Evolutionary conservation across 148 eudicot species (phyloP), one percentile per base, ranked within the genome.

Genomic region (Arctostaphylos glauca): DNA sequence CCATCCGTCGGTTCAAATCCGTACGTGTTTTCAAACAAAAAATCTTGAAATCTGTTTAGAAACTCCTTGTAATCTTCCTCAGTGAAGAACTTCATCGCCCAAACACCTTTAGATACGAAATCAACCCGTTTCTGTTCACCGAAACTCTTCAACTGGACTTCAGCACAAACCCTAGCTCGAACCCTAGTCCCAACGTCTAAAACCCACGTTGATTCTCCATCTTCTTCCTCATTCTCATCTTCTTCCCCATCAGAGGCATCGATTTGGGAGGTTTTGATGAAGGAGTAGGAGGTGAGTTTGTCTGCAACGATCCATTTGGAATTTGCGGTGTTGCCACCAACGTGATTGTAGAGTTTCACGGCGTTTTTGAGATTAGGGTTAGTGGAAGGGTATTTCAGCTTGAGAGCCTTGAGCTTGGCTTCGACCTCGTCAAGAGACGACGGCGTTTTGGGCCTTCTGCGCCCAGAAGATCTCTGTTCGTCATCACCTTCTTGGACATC

Each of bases 361-460:
- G 90, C 87, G 46, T 91, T 91, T 50, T 84, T 84, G 48, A 82
- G 74, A 62, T 21, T 77, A 8, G 89, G 82, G 73, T 80, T 87
- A 2, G 76, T 68, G 54, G 87, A 60, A 10, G 88, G 89, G 79
- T 93, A 94, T 64, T 94, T 93, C 55, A 92, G 91, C 80, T 92
- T 94, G 2, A 94, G 86, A 5, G 96, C 90, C 67, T 86, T 90
- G 60, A 94, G 91, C 76, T 87, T 87, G 2, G 94, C 79, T 31
- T 94, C 98, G 6, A 94, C 86, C 1, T 92, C 91, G 23, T 91
- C 93, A 5, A 94, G 38, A n/a, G 92, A 90, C 23, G 90, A 84
- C 62, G 90, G 90, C 58, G 90, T 85, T 79, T 88, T 77, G 83
- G 88, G 72, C 49, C 54, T 54, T 82, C 50, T 58, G 76, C 81